Evolutionary conservation across 2,329 filamentous ascomycete genomes (phyloP), one percentile per base, ranked within the genome.

Genomic region (Aspergillus fumigatiaffinis): DNA sequence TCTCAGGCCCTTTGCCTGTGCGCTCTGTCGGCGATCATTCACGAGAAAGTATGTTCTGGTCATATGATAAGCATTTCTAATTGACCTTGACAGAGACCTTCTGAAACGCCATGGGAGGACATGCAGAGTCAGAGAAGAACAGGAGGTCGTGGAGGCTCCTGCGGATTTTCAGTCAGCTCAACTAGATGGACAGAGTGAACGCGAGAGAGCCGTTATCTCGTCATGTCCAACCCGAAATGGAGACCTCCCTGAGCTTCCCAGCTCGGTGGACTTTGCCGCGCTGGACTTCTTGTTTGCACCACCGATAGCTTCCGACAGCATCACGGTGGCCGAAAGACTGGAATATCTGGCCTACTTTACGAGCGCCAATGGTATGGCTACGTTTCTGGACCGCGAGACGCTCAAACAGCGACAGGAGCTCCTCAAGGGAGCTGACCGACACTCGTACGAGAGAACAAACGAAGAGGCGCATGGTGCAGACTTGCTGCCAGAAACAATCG

Each of bases 311-410:
- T 55, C 60, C 1, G 60, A 66, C 26, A 54, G 51, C 26, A 61
- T 61, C 6, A 51, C 53, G 17, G 25, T 52, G 14, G 62, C 63
- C 0, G 65, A 63, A 50, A 56, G 55, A 21, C 50, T 67, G 12
- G 64, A 66, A 9, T 63, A 64, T 38, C 55, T 67, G 21, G 60
- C 63, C 10, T 61, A 64, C 20, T 67, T 67, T 17, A 67, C 65
- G 7, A 66, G 63, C n/a, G 50, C 56, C 3, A 56, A 42, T 28
- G 65, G 65, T 1, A 62, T 67, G 60, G 57, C 56, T 1, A 63
- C 63, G 6, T 67, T 67, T 32, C 50, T 66, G 1, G 64, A 64
- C 29, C 56, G 46, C 1, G 58, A 60, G 17, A 62, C 64, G 1
- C 57, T 67, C 4, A 53, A 55, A 10, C 47, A 57, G 25, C 52